Evolutionary conservation across 257 asterid genomes (phyloP).

Genomic region (Lycium barbarum): DNA sequence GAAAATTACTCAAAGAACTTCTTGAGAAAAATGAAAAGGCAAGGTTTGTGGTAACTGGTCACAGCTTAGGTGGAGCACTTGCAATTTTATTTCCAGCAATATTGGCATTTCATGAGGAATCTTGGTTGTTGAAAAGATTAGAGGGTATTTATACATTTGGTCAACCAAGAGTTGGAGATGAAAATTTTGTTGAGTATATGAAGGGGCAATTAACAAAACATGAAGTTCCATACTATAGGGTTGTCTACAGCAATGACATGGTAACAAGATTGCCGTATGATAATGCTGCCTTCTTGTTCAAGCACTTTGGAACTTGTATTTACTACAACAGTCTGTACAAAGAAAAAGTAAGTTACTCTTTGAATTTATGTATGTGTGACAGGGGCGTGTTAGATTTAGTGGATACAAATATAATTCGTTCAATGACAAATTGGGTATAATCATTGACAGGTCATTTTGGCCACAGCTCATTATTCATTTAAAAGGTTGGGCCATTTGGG

Average conservation of each 20-base stretch:
- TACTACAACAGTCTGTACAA: constrained; percentile 55
- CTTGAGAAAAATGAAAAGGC: constrained; percentile 26
- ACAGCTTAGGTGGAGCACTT: constrained; percentile 78
- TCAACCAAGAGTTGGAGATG: constrained; percentile 77
- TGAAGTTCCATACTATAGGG: constrained; percentile 54
- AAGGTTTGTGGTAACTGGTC: constrained; percentile 59
- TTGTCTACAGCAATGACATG: constrained; percentile 62
- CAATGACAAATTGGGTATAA: too few species aligned
- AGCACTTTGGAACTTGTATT: constrained; percentile 69
- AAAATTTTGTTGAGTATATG: constrained; percentile 51
- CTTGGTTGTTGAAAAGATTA: constrained; percentile 45
- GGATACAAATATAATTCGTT: too few species aligned
- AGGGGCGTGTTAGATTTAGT: too few species aligned
- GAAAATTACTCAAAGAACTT: constrained; percentile 38
- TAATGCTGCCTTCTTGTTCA: constrained; percentile 44
- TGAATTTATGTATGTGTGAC: too few species aligned
- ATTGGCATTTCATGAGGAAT: constrained; percentile 52
- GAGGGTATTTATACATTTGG: constrained; percentile 66
- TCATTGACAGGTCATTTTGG: too few species aligned
- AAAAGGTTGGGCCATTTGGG: too few species aligned
- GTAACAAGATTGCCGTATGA: constrained; percentile 71
- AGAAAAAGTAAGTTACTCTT: constrained; percentile 44
- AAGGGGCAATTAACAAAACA: constrained; percentile 33
- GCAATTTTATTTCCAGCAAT: constrained; percentile 61
- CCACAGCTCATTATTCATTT: too few species aligned